A percentile compares a stretch with the other conserved stretches of the same genome.
phyloP scores from a whole-genome alignment of 1,139 yeast species.

The Kodamaea alishanica region DNA sequence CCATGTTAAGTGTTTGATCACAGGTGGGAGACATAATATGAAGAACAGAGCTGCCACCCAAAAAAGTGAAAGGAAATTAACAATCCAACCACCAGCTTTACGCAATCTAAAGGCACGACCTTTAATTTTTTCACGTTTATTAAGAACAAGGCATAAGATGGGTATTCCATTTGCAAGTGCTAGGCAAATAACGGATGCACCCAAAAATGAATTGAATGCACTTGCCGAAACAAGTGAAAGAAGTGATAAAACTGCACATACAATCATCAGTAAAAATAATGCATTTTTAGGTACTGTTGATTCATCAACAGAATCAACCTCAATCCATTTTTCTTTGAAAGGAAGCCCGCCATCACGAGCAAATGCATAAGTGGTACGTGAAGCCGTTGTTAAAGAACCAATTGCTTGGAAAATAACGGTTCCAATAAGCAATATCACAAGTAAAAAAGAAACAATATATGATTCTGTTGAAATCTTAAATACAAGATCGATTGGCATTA shows the following conservation, averaged over 20 bases:
- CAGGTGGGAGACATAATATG: conserved; percentile 71
- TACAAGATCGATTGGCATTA: conserved; percentile 63
- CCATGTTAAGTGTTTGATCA: conserved; percentile 55
- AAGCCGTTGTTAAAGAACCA: conserved; percentile 79
- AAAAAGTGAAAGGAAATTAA: conserved; percentile 55
- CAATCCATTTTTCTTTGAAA: conserved; percentile 58
- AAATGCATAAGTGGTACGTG: conserved; percentile 81
- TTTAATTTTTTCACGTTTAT: conserved; percentile 57
- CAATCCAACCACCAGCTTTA: conserved; percentile 65
- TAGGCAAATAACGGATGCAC: conserved; percentile 77
- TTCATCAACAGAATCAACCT: conserved; percentile 58
- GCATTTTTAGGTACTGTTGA: conserved; percentile 69
- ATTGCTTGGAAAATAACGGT: conserved; percentile 75
- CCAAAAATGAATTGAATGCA: conserved; percentile 82
- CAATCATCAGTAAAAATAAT: conserved; percentile 61
- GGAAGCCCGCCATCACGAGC: conserved; percentile 90
- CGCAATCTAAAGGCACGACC: conserved; percentile 72
- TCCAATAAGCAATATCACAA: conserved; percentile 64
- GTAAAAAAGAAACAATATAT: conserved; percentile 59
- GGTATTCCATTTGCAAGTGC: conserved; percentile 80
- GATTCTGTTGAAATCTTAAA: conserved; percentile 71
- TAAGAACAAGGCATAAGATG: conserved; percentile 56
- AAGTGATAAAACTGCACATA: conserved; percentile 58
- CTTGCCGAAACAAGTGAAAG: conserved; percentile 67
- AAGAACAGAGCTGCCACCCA: conserved; percentile 62